Conservation (phyloP, 176 grass and related monocot genomes). For the Zea luxurians region DNA sequence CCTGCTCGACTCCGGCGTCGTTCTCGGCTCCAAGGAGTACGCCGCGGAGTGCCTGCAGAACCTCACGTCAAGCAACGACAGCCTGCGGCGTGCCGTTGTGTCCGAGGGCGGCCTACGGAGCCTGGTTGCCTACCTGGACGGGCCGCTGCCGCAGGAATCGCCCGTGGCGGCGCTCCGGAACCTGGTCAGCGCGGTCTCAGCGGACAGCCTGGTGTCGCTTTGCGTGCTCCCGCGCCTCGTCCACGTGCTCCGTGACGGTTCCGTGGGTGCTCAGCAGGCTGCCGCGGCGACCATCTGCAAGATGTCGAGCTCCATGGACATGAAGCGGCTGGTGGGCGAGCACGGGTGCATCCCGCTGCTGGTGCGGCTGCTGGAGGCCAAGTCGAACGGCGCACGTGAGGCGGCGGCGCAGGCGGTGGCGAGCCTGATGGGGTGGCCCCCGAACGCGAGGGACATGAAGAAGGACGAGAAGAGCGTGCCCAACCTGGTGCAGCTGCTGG, state of each 20-base stretch:
- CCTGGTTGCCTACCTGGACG: slow-evolving; percentile 77
- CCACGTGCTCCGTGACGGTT: slow-evolving; percentile 79
- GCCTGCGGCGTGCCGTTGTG: slow-evolving; percentile 64
- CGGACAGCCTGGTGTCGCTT: slow-evolving; percentile 67
- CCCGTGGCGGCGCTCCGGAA: slow-evolving; percentile 79
- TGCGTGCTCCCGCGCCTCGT: slow-evolving; percentile 76
- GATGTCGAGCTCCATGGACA: slow-evolving; percentile 69
- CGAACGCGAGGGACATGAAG: slow-evolving; percentile 70
- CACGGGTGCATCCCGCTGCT: slow-evolving; percentile 74
- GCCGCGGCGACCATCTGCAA: slow-evolving; percentile 63
- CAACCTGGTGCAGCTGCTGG: slow-evolving; percentile 91
- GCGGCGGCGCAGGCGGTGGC: slow-evolving; percentile 82
- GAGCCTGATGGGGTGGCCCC: slow-evolving; percentile 61
- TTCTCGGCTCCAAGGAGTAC: slow-evolving; percentile 90
- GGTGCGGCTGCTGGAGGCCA: slow-evolving; percentile 79
- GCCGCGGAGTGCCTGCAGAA: slow-evolving; percentile 88
- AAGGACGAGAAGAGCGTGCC: slow-evolving; percentile 97
- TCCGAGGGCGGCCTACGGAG: slow-evolving; percentile 74
- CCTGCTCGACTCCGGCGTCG: slow-evolving; percentile 64
- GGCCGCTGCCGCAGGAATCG: slow-evolving; percentile 69
- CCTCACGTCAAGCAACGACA: slow-evolving; percentile 73
- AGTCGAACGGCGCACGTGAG: slow-evolving; percentile 68
- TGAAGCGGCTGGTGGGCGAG: slow-evolving; percentile 79
- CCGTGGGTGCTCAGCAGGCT: slow-evolving; percentile 74
- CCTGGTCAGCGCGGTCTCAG: slow-evolving; percentile 58